phyloP scores from a whole-genome alignment of 2,329 filamentous ascomycete species.

The Ramularia collo-cygni region DNA sequence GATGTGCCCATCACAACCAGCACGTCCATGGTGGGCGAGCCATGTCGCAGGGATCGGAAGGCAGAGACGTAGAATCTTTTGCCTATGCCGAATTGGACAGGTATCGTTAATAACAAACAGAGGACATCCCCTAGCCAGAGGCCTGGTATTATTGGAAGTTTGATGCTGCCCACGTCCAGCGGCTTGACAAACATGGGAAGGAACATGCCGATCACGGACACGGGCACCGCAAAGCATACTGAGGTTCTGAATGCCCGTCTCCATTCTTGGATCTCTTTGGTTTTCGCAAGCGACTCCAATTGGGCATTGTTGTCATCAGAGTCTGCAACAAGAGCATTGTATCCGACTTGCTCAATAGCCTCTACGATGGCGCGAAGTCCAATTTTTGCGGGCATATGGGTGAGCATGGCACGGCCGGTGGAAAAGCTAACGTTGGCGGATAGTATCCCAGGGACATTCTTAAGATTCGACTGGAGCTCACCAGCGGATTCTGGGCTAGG shows the following conservation, averaged over 20 bases:
- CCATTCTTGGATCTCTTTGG: slow-evolving; percentile 94
- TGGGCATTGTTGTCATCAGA: slow-evolving; percentile 95
- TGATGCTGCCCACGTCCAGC: slow-evolving; percentile 68
- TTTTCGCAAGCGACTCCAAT: slow-evolving; percentile 91
- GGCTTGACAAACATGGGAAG: slow-evolving; percentile 75
- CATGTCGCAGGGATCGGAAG: slow-evolving; percentile 87
- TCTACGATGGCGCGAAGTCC: slow-evolving; percentile 81
- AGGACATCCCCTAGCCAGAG: slow-evolving; percentile 83
- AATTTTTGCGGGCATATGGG: slow-evolving; percentile 62
- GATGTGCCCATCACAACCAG: slow-evolving; percentile 90
- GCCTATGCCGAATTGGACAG: slow-evolving; percentile 93
- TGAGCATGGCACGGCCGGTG: slow-evolving; percentile 67
- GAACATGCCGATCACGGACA: slow-evolving; percentile 89
- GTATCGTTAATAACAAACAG: slow-evolving; percentile 77
- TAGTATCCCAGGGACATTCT: slow-evolving; percentile 60
- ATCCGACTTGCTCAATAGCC: slow-evolving; percentile 70
- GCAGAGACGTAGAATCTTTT: slow-evolving; percentile 89
- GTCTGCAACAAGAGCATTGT: slow-evolving; percentile 84
- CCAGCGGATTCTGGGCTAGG: slow-evolving; percentile 65
- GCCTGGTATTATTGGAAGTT: slow-evolving; percentile 59
- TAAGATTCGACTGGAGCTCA: slow-evolving; percentile 62
- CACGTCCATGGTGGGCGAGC: slow-evolving; percentile 95
- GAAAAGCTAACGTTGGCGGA: slow-evolving; percentile 67
- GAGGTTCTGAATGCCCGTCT: slow-evolving; percentile 71
- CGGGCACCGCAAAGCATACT: slow-evolving; percentile 74